Evolutionary conservation across 805 yeast genomes (phyloP), one percentile per base, ranked within the genome.

Genomic region (Saccharomyces paradoxus): DNA sequence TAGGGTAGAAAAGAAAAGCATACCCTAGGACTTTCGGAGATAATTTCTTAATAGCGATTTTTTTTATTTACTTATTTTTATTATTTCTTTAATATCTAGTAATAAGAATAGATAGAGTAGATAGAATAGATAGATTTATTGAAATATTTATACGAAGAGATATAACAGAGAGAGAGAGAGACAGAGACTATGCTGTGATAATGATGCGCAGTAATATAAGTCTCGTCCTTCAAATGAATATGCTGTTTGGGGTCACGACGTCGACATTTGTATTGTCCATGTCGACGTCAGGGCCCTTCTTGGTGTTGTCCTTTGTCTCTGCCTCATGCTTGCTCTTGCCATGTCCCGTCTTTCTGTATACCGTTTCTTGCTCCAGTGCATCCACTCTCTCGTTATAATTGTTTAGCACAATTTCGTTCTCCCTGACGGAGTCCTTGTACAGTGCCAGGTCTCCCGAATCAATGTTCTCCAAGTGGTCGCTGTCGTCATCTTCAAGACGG

Each of bases 371-470:
- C 31, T 75, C 72, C 21, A 84, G 62, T 0, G 75, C 74, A 2
- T 67, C 70, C 3, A 82, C 63, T 55, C 86, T 69, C 41, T 73
- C 71, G 10, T 64, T 55, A 62, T 83, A 84, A 61, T 79, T 83
- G 2, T 65, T 60, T 24, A 84, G 70, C n/a, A 84, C 86, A 2
- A 65, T 63, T 12, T 72, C 68, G 64, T 86, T 86, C 58, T 85
- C 91, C 8, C 63, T 60, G 17, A 83, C 74, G 9, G 84, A 76
- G n/a, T 81, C 85, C 5, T 60, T 64, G 67, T 79, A 85, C 14
- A 86, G 62, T 14, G 70, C 65, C n/a, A 72, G 63, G 61, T 84
- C 89, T 12, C 73, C 73, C 4, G 69, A 71, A 22, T 72, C 71
- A 29, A 70, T 67, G 10, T 68, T 62, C 24, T 63, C 64, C 24